These are phyloP conservation scores for Cornus florida DNA, from an alignment of 148 eudicot species.

Conservation along the genomic window DNA sequence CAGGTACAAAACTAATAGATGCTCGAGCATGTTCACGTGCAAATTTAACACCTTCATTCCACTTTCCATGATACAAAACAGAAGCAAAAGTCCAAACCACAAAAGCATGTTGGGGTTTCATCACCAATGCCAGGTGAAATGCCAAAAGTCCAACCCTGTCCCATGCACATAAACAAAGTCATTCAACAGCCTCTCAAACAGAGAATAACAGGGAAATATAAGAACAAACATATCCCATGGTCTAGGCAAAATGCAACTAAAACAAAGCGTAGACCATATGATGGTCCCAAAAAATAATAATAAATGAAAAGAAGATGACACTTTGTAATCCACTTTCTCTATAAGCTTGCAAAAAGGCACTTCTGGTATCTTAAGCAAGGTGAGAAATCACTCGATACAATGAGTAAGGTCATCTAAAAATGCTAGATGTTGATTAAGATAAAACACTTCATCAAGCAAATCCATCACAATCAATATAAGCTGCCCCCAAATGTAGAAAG, in stretches of 20 bases:
- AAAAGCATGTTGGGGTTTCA: conserved; percentile 66
- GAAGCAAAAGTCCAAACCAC: conserved; percentile 70
- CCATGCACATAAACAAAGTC: conserved; percentile 9
- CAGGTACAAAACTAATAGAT: conserved; percentile 48
- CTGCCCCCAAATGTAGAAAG: neutral
- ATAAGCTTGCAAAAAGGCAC: neutral
- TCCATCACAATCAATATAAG: neutral
- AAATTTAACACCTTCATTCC: conserved; percentile 60
- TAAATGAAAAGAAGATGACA: too few species aligned
- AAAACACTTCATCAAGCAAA: neutral
- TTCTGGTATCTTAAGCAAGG: neutral
- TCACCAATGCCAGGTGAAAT: conserved; percentile 71
- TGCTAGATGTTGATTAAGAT: neutral
- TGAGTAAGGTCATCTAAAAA: neutral
- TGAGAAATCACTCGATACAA: neutral
- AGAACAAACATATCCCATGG: neutral
- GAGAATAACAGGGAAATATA: neutral
- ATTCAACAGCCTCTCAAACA: neutral
- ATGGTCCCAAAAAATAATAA: neutral
- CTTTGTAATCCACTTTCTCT: neutral
- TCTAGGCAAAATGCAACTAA: neutral
- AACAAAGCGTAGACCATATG: neutral
- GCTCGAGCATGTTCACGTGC: conserved; percentile 50
- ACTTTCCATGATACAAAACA: conserved; percentile 63
- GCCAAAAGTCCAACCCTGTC: conserved; percentile 81